phyloP scores from a whole-genome alignment of 169 alveolate species.

The Babesia sp. region DNA sequence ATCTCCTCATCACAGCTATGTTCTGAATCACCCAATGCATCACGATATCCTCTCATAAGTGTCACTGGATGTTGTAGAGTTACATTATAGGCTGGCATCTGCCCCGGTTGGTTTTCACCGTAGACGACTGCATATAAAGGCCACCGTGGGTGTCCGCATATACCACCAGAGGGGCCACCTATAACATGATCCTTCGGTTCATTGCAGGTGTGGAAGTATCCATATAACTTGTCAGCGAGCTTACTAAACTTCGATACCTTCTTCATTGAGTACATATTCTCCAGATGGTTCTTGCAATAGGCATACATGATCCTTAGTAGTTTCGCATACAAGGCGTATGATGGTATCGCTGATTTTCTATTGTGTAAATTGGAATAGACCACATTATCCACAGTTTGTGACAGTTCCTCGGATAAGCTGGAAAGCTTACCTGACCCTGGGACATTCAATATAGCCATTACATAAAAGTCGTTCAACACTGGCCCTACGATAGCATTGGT shows the following conservation, averaged over 20 bases:
- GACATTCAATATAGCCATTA: slow-evolving; percentile 44
- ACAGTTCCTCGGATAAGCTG: slow-evolving; percentile 19
- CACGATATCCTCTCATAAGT: slow-evolving; percentile 16
- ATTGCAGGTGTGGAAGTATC: slow-evolving; percentile 5
- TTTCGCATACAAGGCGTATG: slow-evolving; percentile 22
- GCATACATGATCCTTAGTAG: slow-evolving; percentile 27
- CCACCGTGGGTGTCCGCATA: slow-evolving; percentile 46
- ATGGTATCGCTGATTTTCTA: neutral
- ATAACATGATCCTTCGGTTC: slow-evolving; percentile 7
- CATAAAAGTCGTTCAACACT: slow-evolving; percentile 44
- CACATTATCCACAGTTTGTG: slow-evolving; percentile 7
- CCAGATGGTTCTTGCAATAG: slow-evolving; percentile 43
- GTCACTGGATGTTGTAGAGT: slow-evolving; percentile 50
- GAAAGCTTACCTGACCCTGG: slow-evolving; percentile 26
- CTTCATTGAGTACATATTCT: slow-evolving; percentile 24
- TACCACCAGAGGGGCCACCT: slow-evolving; percentile 53
- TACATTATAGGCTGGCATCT: slow-evolving; percentile 46
- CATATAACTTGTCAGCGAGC: slow-evolving; percentile 27
- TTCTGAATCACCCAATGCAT: slow-evolving; percentile 4
- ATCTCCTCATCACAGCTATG: neutral
- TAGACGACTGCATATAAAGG: slow-evolving; percentile 58
- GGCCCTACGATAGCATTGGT: slow-evolving; percentile 35
- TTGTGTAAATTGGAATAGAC: neutral
- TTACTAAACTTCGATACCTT: neutral
- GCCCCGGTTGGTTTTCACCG: slow-evolving; percentile 36